These are phyloP conservation scores for Diaporthe helianthi DNA, from an alignment of 2,329 filamentous ascomycete genomes.

Conservation along the genomic window DNA sequence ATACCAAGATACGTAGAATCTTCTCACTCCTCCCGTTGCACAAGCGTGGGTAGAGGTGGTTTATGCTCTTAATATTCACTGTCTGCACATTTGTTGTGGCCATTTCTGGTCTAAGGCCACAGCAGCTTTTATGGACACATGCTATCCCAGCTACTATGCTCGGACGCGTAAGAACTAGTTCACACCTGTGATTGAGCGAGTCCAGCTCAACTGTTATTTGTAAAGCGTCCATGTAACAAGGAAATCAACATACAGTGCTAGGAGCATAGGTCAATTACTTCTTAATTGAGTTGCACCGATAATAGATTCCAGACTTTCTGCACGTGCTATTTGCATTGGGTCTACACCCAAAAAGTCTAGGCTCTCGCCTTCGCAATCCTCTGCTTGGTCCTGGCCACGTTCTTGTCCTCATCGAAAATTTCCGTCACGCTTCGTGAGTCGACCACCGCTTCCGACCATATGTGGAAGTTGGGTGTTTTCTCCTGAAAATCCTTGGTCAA, in stretches of 20 bases:
- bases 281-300: background rate
- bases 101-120: too few species aligned
- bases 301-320: too few species aligned
- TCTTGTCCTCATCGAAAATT: conserved; percentile 63
- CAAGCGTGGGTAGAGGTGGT: too few species aligned
- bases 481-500: conserved; percentile 55
- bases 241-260: background rate
- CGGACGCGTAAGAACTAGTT: too few species aligned
- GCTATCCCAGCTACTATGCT: too few species aligned
- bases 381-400: conserved; percentile 50
- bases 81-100: too few species aligned
- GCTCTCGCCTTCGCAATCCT: conserved; percentile 44
- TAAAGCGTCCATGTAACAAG: too few species aligned
- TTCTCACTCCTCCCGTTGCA: background rate
- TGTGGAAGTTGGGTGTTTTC: conserved; percentile 69
- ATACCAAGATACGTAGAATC: background rate
- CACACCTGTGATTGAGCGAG: too few species aligned
- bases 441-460: conserved; percentile 68
- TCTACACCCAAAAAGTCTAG: background rate
- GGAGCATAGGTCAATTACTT: background rate
- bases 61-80: too few species aligned
- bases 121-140: too few species aligned
- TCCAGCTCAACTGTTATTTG: too few species aligned
- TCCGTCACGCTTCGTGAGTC: conserved; percentile 70
- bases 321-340: too few species aligned